Conservation (phyloP, 2,329 filamentous ascomycete species). For the Claviceps quebecensis region DNA sequence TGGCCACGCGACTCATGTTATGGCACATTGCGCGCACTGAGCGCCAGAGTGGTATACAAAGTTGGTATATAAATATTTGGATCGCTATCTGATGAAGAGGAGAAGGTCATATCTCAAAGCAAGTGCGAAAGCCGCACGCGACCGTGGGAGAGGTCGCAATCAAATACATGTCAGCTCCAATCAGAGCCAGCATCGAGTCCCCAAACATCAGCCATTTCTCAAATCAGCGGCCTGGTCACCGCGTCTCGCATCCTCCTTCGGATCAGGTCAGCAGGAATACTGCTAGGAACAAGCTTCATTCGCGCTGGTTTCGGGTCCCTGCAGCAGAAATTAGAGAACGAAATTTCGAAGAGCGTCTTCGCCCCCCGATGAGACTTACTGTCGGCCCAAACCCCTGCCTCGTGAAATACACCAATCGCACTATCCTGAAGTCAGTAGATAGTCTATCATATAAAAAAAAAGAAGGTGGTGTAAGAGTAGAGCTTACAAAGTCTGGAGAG, state of each 20-base stretch:
- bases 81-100: constrained; percentile 3
- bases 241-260: constrained; percentile 7
- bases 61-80: constrained; percentile 2
- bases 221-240: constrained; percentile 5
- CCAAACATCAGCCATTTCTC: neutral
- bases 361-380: constrained; percentile 6
- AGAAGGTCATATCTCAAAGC: neutral
- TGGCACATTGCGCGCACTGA: neutral
- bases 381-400: constrained; percentile 19
- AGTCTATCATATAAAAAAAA: neutral
- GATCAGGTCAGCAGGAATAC: constrained; percentile 3
- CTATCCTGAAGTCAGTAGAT: constrained; percentile 22
- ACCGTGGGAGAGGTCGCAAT: neutral
- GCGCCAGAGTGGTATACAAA: constrained; percentile 1
- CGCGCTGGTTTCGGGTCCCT: constrained; percentile 3
- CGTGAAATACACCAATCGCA: constrained; percentile 29
- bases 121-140: neutral
- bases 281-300: neutral
- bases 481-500: constrained; percentile 43
- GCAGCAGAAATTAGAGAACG: neutral
- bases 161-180: neutral
- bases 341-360: neutral
- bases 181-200: no score
- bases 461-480: constrained; percentile 4
- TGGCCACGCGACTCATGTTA: neutral